phyloP scores from a whole-genome alignment of 441 rosid species.

The Syzygium malaccense region DNA sequence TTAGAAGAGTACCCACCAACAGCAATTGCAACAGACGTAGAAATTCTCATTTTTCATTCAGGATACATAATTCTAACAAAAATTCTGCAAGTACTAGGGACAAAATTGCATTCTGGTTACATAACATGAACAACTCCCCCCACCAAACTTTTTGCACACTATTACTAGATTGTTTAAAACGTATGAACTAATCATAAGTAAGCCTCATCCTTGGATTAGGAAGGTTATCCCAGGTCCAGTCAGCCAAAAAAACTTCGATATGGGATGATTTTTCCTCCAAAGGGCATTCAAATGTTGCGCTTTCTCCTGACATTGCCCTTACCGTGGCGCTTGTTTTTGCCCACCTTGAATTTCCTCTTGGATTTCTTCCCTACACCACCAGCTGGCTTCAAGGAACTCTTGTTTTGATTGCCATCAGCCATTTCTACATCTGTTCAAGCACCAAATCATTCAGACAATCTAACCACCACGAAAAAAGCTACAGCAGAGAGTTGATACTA shows the following conservation, averaged over 20 bases:
- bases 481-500: not conserved
- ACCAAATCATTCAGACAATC: not conserved
- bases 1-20: not conserved
- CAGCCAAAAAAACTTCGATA: not conserved
- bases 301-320: conserved; percentile 52
- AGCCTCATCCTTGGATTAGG: not conserved
- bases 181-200: not conserved
- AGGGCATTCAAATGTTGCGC: conserved; percentile 17
- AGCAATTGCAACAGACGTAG: not conserved
- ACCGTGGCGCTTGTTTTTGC: conserved; percentile 44
- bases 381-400: conserved; percentile 41
- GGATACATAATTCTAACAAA: not conserved
- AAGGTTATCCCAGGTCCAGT: not conserved
- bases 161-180: not conserved
- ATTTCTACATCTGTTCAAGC: conserved; percentile 46
- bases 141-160: not conserved
- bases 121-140: not conserved
- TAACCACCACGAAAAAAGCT: not conserved
- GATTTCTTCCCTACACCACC: conserved; percentile 57
- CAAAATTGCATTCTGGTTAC: not conserved
- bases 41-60: not conserved
- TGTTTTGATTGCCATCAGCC: conserved; percentile 36
- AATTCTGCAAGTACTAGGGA: not conserved
- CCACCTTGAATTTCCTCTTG: conserved; percentile 56
- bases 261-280: not conserved